phyloP scores from a whole-genome alignment of 1,284 basidiomycete species.

The Marasmius fiardii region DNA sequence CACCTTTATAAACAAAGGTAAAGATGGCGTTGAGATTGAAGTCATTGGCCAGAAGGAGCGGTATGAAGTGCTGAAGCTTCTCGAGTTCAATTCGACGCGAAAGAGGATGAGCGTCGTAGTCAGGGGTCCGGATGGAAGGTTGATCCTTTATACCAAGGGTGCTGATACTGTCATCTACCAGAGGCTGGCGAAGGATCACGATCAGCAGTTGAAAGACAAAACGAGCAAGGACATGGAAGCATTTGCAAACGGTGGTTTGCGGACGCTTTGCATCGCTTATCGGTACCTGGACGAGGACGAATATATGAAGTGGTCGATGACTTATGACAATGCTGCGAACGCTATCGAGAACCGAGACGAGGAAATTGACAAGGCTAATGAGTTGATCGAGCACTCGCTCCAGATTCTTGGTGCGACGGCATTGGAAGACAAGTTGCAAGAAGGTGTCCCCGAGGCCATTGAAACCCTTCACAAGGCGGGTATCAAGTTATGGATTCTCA shows the following conservation, averaged over 20 bases:
- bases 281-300: conserved; percentile 80
- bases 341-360: conserved; percentile 82
- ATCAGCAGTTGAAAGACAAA: conserved; percentile 69
- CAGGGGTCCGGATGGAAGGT: conserved; percentile 76
- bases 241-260: conserved; percentile 90
- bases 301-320: conserved; percentile 78
- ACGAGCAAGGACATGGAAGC: conserved; percentile 88
- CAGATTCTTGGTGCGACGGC: conserved; percentile 91
- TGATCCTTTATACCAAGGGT: conserved; percentile 93
- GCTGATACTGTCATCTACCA: conserved; percentile 95
- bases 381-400: conserved; percentile 81
- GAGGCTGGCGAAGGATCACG: conserved; percentile 74
- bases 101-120: conserved; percentile 94
- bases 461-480: conserved; percentile 89
- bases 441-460: conserved; percentile 95
- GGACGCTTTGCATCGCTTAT: conserved; percentile 91
- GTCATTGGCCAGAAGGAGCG: conserved; percentile 87
- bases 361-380: conserved; percentile 86
- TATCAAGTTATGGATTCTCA: conserved; percentile 96
- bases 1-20: conserved; percentile 80
- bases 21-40: conserved; percentile 83
- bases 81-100: conserved; percentile 92
- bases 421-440: conserved; percentile 95
- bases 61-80: conserved; percentile 75
- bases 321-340: conserved; percentile 80